Evolutionary conservation across 306 rosid genomes (phyloP).

Genomic region (Pueraria montana): DNA sequence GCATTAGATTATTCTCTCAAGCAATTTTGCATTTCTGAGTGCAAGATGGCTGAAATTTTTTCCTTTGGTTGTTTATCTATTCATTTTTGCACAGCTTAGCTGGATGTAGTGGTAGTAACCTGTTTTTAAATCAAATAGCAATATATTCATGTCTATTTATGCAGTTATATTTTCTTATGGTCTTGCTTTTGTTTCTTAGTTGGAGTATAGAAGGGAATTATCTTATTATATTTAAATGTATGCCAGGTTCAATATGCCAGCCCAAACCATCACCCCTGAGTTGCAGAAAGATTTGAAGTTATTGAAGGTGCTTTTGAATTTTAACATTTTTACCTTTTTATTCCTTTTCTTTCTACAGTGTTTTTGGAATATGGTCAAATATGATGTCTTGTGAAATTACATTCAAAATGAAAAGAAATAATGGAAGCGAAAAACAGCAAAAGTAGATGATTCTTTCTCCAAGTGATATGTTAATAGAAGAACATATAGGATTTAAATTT

Average conservation of each 20-base stretch:
- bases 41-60: background rate
- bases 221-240: conserved; percentile 22
- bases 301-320: conserved; percentile 68
- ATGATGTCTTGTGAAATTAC: background rate
- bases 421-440: background rate
- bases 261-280: conserved; percentile 83
- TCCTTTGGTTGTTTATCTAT: background rate
- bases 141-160: background rate
- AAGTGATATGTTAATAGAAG: background rate
- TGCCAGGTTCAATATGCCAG: conserved; percentile 89
- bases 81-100: background rate
- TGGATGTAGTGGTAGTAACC: background rate
- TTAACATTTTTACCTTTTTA: background rate
- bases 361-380: background rate
- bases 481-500: background rate
- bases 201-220: background rate
- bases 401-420: background rate
- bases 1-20: conserved; percentile 3
- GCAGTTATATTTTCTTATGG: background rate
- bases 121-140: background rate
- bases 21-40: background rate
- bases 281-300: conserved; percentile 75
- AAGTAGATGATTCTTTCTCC: background rate
- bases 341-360: background rate
- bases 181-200: background rate